These are phyloP conservation scores for Canavalia gladiata DNA, from an alignment of 306 rosid species.

Conservation along the genomic window DNA sequence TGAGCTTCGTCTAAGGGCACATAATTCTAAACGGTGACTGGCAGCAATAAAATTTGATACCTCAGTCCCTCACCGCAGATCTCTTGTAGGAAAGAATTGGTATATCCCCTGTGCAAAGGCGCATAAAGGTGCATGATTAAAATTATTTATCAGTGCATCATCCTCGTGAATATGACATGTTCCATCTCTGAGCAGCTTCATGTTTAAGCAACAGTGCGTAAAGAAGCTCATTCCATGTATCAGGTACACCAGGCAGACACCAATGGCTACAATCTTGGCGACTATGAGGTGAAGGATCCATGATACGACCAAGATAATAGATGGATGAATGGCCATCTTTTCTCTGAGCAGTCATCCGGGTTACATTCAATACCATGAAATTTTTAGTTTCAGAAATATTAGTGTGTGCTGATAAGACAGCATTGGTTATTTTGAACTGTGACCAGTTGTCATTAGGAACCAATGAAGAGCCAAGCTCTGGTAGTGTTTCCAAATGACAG, in stretches of 20 bases:
- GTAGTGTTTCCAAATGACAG: constrained; percentile 84
- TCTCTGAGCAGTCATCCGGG: constrained; percentile 71
- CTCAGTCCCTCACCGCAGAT: constrained; percentile 7
- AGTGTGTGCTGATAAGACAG: constrained; percentile 53
- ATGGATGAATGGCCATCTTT: constrained; percentile 90
- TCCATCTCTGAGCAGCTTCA: constrained; percentile 46
- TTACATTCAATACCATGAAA: constrained; percentile 69
- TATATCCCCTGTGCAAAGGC: background rate
- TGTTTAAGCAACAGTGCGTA: constrained; percentile 70
- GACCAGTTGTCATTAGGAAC: constrained; percentile 70
- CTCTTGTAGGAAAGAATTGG: constrained; percentile 7
- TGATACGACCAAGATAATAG: constrained; percentile 62
- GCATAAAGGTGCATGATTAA: background rate
- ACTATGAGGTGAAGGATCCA: constrained; percentile 61
- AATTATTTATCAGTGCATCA: constrained; percentile 20
- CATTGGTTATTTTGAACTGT: constrained; percentile 67
- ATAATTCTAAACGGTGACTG: background rate
- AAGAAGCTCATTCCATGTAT: constrained; percentile 88
- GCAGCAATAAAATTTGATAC: constrained; percentile 22
- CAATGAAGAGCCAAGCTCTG: constrained; percentile 71
- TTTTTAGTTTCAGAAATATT: constrained; percentile 45
- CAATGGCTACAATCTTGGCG: constrained; percentile 98
- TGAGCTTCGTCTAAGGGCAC: constrained; percentile 12
- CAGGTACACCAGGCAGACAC: constrained; percentile 98
- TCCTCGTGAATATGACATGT: constrained; percentile 36